Conservation (phyloP, 768 basidiomycete genomes). For the Pulveroboletus ravenelii region DNA sequence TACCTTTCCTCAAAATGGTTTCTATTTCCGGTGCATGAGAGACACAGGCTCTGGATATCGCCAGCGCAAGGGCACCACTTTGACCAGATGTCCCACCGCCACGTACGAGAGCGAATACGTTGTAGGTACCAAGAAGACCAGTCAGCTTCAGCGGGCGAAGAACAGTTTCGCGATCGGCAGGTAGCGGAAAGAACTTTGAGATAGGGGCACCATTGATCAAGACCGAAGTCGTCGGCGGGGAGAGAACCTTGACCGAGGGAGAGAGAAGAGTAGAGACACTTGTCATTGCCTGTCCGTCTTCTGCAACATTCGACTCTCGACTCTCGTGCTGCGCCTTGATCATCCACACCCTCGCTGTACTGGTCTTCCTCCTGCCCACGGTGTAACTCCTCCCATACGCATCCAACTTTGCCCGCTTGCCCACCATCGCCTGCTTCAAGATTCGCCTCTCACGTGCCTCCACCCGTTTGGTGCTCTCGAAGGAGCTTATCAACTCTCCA, state of each 20-base stretch:
- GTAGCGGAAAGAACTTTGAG: slow-evolving; percentile 68
- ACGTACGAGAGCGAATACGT: slow-evolving; percentile 56
- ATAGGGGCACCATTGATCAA: slow-evolving; percentile 85
- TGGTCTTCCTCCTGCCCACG: slow-evolving; percentile 83
- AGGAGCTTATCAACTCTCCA: slow-evolving; percentile 54
- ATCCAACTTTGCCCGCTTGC: slow-evolving; percentile 62
- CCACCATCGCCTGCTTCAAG: slow-evolving; percentile 31
- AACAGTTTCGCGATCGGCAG: slow-evolving; percentile 75
- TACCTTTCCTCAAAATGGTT: slow-evolving; percentile 68
- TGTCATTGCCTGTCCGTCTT: slow-evolving; percentile 4
- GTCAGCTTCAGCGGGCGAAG: slow-evolving; percentile 81
- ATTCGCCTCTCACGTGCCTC: slow-evolving; percentile 35
- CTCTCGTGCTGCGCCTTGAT: slow-evolving; percentile 55
- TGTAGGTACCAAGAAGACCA: slow-evolving; percentile 82
- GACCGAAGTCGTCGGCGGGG: slow-evolving; percentile 56
- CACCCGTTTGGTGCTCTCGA: slow-evolving; percentile 60
- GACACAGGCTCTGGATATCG: slow-evolving; percentile 69
- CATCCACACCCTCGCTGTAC: slow-evolving; percentile 90
- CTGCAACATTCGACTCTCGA: slow-evolving; percentile 2
- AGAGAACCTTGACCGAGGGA: slow-evolving; percentile 13
- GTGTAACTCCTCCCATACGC: slow-evolving; percentile 81
- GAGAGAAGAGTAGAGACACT: slow-evolving; percentile 17
- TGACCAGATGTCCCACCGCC: slow-evolving; percentile 93
- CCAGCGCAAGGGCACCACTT: slow-evolving; percentile 79
- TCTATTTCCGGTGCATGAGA: slow-evolving; percentile 66